Base-by-base conservation (phyloP, 352 stramenopile species). In the Blastocystis sp. region DNA sequence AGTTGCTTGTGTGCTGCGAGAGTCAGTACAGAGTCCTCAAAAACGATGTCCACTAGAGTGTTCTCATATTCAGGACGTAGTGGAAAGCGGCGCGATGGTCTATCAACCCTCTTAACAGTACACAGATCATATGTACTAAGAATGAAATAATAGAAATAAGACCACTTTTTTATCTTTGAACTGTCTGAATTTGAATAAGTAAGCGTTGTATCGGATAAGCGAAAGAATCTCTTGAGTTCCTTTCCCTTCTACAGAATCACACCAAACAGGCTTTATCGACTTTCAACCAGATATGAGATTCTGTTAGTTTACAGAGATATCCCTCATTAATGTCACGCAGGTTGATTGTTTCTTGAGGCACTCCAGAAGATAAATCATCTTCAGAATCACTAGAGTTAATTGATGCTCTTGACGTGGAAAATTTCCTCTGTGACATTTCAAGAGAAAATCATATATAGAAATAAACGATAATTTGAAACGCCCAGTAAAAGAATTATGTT, bases 181-280 rank as follows among this genome's bases (percentile, higher is more conserved):
- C 8, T 45, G 9, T 66, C 47, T 18, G 53, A 34, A 43, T 85
- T 13, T 43, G 73, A 66, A 53, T 85, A 85, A n/a, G 20, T 45
- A 3, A 85, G 30, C n/a, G n/a, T 55, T 9, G 37, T 30, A 16
- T 85, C 73, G 16, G 59, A 39, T 45, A 85, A 41, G 34, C 18
- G 13, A 45, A 85, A 85, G 43, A 56, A 85, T 20, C 73, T 50
- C 41, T 66, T 85, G 6, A 66, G 43, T 37, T 85, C 73, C 37
- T 65, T 66, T 43, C 11, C 45, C 73, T 85, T 6, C 34, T 13
- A 37, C 30, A 34, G 4, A 39, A 18, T 16, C 45, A 66, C 11
- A 69, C 55, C 11, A 9, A 66, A 66, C 4, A 8, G 7, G 20
- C 16, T 26, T 24, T 30, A 16, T 34, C 54, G 65, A 85, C 73